A percentile compares a stretch with the other conserved stretches of the same genome.
These are phyloP conservation scores for Penicillium bialowiezense DNA, from an alignment of 495 filamentous ascomycete species.

Conservation along the genomic window DNA sequence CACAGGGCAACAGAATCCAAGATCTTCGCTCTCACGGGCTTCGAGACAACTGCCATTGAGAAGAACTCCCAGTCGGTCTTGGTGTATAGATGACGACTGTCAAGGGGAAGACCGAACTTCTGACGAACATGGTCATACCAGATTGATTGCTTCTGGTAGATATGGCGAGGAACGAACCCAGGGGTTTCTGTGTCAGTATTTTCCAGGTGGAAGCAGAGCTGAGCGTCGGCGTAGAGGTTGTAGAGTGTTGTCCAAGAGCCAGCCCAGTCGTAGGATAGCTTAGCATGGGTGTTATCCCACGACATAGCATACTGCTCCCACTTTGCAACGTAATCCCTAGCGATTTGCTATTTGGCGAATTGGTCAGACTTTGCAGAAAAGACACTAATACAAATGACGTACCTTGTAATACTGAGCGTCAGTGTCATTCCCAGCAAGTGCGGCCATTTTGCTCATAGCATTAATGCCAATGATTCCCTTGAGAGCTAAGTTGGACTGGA, in stretches of 20 bases:
- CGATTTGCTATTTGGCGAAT: slow-evolving; percentile 50
- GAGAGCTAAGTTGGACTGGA: slow-evolving; percentile 89
- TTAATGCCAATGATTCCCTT: slow-evolving; percentile 95
- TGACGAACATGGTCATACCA: slow-evolving; percentile 87
- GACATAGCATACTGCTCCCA: slow-evolving; percentile 83
- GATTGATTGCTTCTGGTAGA: slow-evolving; percentile 79
- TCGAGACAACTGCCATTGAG: slow-evolving; percentile 71
- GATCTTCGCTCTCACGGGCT: slow-evolving; percentile 65
- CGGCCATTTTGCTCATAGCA: slow-evolving; percentile 84
- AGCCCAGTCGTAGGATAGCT: slow-evolving; percentile 91
- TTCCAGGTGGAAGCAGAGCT: slow-evolving; percentile 77
- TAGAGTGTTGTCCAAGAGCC: slow-evolving; percentile 96
- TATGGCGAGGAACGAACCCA: slow-evolving; percentile 63
- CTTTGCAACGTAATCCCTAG: slow-evolving; percentile 72
- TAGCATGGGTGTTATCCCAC: slow-evolving; percentile 78
- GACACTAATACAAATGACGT: slow-evolving; percentile 2
- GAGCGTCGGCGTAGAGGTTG: slow-evolving; percentile 80
- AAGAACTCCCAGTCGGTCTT: slow-evolving; percentile 96
- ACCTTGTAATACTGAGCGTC: slow-evolving; percentile 69
- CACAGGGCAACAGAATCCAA: slow-evolving; percentile 74
- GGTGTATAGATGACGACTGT: slow-evolving; percentile 83
- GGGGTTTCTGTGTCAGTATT: slow-evolving; percentile 26
- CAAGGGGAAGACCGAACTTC: slow-evolving; percentile 79
- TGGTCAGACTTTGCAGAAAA: not conserved
- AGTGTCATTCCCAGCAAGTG: slow-evolving; percentile 59